Evolutionary conservation across 1,284 basidiomycete species (phyloP).

Genomic region (Vanrija sp.): DNA sequence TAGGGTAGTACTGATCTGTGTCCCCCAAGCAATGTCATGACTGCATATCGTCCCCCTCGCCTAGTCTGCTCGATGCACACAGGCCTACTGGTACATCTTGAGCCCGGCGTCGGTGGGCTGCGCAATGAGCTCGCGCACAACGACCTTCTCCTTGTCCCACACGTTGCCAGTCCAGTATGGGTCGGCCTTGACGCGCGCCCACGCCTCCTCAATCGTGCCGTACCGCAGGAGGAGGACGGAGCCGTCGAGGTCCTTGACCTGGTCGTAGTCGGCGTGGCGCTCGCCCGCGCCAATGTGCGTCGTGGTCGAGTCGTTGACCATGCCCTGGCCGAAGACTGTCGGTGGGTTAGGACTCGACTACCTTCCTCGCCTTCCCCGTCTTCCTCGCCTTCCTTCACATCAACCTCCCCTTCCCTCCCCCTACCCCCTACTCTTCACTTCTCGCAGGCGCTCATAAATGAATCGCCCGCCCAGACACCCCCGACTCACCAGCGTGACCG

Average conservation of each 20-base stretch:
- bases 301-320: neutral
- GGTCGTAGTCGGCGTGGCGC: neutral
- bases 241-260: constrained; percentile 1
- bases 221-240: constrained; percentile 12
- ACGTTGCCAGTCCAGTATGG: constrained; percentile 20
- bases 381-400: no score
- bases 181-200: constrained; percentile 21
- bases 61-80: no score
- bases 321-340: constrained; percentile 6
- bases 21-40: no score
- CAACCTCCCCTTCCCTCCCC: no score
- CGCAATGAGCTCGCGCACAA: constrained; percentile 8
- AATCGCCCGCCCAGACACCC: no score
- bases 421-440: no score
- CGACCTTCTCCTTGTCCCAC: constrained; percentile 20
- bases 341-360: neutral
- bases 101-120: neutral
- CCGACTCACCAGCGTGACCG: constrained; percentile 24
- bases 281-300: neutral
- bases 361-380: no score
- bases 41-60: no score
- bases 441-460: no score
- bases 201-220: constrained; percentile 15
- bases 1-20: no score
- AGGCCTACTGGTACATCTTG: neutral